These are phyloP conservation scores for Mrakiaceae sp. DNA, from an alignment of 1,284 basidiomycete species.

Conservation along the genomic window DNA sequence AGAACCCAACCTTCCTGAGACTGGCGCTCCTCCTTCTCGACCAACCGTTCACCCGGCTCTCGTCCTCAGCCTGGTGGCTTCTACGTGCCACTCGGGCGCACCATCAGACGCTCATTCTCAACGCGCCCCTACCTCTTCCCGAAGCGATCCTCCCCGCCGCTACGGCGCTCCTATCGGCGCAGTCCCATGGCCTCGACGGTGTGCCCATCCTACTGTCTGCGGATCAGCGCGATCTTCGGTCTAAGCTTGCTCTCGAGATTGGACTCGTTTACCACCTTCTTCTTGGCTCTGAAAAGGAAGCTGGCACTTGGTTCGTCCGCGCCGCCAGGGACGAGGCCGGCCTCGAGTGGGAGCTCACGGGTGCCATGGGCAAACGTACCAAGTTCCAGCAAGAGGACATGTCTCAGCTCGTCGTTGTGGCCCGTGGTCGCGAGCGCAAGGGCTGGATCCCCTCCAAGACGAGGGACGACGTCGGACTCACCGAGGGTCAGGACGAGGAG, in stretches of 20 bases:
- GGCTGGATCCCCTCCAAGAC: slow-evolving; percentile 23
- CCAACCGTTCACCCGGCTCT: slow-evolving; percentile 26
- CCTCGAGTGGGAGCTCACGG: slow-evolving; percentile 81
- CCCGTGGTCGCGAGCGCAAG: slow-evolving; percentile 59
- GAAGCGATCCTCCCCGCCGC: slow-evolving; percentile 42
- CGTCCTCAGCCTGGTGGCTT: slow-evolving; percentile 60
- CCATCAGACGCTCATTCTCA: slow-evolving; percentile 57
- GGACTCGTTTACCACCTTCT: slow-evolving; percentile 68
- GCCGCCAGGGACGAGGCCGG: slow-evolving; percentile 61
- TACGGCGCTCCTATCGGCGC: slow-evolving; percentile 38
- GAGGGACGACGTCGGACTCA: slow-evolving; percentile 18
- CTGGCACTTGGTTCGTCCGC: slow-evolving; percentile 65
- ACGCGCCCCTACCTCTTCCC: slow-evolving; percentile 63
- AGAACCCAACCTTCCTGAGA: slow-evolving; percentile 58
- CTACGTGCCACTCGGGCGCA: slow-evolving; percentile 65
- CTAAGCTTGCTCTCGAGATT: slow-evolving; percentile 62
- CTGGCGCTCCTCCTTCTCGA: slow-evolving; percentile 62
- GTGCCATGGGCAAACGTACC: slow-evolving; percentile 85
- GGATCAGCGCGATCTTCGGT: slow-evolving; percentile 48
- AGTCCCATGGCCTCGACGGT: too few relatives aligned
- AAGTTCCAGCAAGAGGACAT: slow-evolving; percentile 82
- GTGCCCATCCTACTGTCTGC: slow-evolving; percentile 13
- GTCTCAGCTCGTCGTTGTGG: slow-evolving; percentile 87
- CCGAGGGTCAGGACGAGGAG: slow-evolving; percentile 21
- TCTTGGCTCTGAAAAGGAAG: slow-evolving; percentile 57